Evolutionary conservation across 371 early-diverging fungal species (phyloP), one percentile per base, ranked within the genome.

Genomic region (Dinochytrium kinnereticum): DNA sequence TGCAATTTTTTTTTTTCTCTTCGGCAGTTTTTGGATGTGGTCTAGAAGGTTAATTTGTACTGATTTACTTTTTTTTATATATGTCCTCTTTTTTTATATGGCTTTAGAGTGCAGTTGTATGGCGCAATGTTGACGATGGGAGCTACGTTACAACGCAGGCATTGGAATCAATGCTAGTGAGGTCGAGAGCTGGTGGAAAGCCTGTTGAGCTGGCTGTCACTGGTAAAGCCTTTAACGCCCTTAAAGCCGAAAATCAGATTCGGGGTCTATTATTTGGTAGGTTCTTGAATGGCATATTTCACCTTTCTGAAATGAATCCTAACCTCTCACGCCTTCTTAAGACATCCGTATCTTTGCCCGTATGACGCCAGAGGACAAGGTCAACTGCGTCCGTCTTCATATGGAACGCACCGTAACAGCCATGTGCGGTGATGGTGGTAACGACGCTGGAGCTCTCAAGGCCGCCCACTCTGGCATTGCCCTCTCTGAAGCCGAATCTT

Each of bases 351-450:
- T 85, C 28, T 82, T 78, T 72, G 85, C 83, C 1, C 50, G 82
- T 24, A 82, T 82, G 81, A 61, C 72, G 15, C 85, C 85, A 13
- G 73, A 73, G 19, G 81, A 81, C 71, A 85, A 85, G 70, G 81
- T 80, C 40, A 73, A 75, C 33, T 90, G 90, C 69, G 91, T 93
- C 0, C 83, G 89, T 26, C 74, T 90, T 19, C 85, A 88, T 77
- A 92, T 91, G 91, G 84, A 86, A 38, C 89, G 88, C 44, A 76
- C 80, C 10, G 87, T 93, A 51, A 92, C 93, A 26, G 94, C 90
- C 40, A 94, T 95, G 94, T 93, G 94, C 80, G 98, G 98, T 70
- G 98, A 98, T 81, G 98, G 97, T 68, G 96, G 92, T 26, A 98
- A 98, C 82, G 98, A 98, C 82, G 92, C 94, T 73, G 97, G 95